Base-by-base conservation (phyloP, 495 filamentous ascomycete genomes). In the Saxophila tyrrhenica region DNA sequence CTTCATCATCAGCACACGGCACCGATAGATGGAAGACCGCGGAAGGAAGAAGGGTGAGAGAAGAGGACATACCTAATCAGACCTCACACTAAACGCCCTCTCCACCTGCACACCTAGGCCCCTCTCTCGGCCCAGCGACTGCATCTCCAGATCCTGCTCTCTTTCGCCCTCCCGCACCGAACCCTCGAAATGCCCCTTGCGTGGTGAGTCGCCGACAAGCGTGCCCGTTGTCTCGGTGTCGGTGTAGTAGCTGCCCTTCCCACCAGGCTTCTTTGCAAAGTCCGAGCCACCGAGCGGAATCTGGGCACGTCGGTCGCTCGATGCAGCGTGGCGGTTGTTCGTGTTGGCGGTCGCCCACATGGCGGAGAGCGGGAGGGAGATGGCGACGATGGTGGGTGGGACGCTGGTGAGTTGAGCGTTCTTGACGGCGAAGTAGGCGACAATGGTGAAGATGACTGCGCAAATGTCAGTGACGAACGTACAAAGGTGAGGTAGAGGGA, bases 341-440 rank as follows among this genome's bases (percentile, higher is more conserved):
- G 47, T 10, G 25, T 55, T 54, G 19, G 39, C 48, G 17, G 52
- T 53, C 55, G 79, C 89, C 89, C 79, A 94, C 60, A 94, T 78
- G 3, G 83, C 82, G 19, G 87, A 89, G 1, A 95, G 76, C 0
- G 89, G 89, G 1, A 92, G 77, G 42, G 84, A 84, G 54, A 94
- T 73, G 42, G 81, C 74, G 38, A 87, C 83, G 2, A 84, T 70
- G 10, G 85, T 87, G 73, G 39, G 84, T 77, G 53, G 69, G 65
- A 35, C 86, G 69, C 50, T 82, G 76, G 79, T 78, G 56, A 60
- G 45, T 39, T 65, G 50, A 23, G 22, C 35, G 50, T 50, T 52
- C 50, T 67, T 58, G 8, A 51, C 48, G 16, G 65, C 51, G 25
- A 63, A 60, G 64, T 77, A 87, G 56, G 87, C 75, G 19, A 88